These are phyloP conservation scores for Penicillium sp. DNA, from an alignment of 2,329 filamentous ascomycete species.

Conservation along the genomic window DNA sequence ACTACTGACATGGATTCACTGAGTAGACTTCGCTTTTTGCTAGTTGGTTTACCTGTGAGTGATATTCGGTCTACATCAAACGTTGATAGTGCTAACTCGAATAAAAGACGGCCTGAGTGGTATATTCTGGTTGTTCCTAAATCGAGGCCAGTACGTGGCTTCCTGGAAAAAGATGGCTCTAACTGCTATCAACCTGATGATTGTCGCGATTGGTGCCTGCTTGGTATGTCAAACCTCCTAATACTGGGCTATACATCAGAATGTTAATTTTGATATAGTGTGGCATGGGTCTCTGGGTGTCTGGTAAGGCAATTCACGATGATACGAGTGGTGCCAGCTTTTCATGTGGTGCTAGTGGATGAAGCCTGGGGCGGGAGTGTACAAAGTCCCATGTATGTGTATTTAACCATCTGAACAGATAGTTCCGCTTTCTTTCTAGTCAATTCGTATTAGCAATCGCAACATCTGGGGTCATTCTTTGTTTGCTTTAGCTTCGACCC, in stretches of 20 bases:
- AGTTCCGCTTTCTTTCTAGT: background rate
- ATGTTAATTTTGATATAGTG: background rate
- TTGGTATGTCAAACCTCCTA: background rate
- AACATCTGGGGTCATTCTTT: too few relatives aligned
- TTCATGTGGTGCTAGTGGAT: slow-evolving; percentile 6
- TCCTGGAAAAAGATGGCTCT: slow-evolving; percentile 10
- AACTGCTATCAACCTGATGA: slow-evolving; percentile 7
- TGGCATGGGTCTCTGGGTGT: slow-evolving; percentile 20
- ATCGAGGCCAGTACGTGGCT: slow-evolving; percentile 8
- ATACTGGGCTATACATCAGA: background rate
- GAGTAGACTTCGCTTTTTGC: slow-evolving; percentile 54
- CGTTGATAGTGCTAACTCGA: background rate
- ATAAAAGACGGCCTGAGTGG: slow-evolving; percentile 13
- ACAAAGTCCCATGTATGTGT: background rate
- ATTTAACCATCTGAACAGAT: background rate
- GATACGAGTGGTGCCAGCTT: slow-evolving; percentile 12
- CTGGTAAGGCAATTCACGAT: slow-evolving; percentile 18
- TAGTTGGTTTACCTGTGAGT: slow-evolving; percentile 59
- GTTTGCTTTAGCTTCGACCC: background rate
- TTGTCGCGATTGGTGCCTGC: slow-evolving; percentile 13
- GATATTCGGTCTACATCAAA: background rate
- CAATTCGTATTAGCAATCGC: fast-evolving
- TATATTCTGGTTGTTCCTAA: slow-evolving; percentile 16
- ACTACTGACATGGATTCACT: slow-evolving; percentile 19
- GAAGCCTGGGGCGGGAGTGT: background rate